Conservation (phyloP, 495 filamentous ascomycete species). For the Usnea hakonensis region DNA sequence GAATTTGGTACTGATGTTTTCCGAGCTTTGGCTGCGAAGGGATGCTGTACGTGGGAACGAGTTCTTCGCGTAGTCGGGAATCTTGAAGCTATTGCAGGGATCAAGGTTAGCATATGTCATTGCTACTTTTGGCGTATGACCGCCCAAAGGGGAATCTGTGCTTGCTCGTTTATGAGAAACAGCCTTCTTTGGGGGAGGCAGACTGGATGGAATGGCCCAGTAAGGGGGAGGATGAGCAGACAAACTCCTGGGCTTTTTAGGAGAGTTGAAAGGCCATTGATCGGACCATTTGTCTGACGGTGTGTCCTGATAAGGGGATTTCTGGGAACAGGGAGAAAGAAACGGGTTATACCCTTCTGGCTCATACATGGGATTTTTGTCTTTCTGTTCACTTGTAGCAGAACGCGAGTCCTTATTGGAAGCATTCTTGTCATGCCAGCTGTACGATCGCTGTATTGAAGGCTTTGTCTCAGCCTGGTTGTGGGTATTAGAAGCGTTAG, state of each 20-base stretch:
- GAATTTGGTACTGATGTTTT: slow-evolving; percentile 71
- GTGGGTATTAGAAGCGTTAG: not conserved
- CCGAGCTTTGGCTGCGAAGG: slow-evolving; percentile 53
- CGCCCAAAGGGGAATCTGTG: not conserved
- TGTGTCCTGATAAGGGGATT: slow-evolving; percentile 5
- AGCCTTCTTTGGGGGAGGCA: slow-evolving; percentile 7
- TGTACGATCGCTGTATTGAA: slow-evolving; percentile 17
- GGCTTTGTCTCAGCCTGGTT: slow-evolving; percentile 5
- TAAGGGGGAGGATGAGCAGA: slow-evolving; percentile 7
- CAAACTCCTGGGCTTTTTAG: slow-evolving; percentile 5
- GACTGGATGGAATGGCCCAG: slow-evolving; percentile 23
- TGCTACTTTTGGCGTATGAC: not conserved
- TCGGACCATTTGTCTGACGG: slow-evolving; percentile 20
- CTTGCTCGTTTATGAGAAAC: not conserved
- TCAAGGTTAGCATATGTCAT: slow-evolving; percentile 22
- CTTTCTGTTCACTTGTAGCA: slow-evolving; percentile 3
- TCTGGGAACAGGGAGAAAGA: slow-evolving; percentile 19
- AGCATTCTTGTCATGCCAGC: slow-evolving; percentile 20
- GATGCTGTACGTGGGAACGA: slow-evolving; percentile 31
- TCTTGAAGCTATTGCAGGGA: slow-evolving; percentile 40
- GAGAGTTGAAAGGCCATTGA: slow-evolving; percentile 16
- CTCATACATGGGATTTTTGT: slow-evolving; percentile 23
- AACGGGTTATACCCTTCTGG: slow-evolving; percentile 25
- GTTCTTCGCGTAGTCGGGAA: slow-evolving; percentile 30
- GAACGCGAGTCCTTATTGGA: slow-evolving; percentile 9